Conservation (phyloP, 2,329 filamentous ascomycete genomes). For the Exophiala mesophila region DNA sequence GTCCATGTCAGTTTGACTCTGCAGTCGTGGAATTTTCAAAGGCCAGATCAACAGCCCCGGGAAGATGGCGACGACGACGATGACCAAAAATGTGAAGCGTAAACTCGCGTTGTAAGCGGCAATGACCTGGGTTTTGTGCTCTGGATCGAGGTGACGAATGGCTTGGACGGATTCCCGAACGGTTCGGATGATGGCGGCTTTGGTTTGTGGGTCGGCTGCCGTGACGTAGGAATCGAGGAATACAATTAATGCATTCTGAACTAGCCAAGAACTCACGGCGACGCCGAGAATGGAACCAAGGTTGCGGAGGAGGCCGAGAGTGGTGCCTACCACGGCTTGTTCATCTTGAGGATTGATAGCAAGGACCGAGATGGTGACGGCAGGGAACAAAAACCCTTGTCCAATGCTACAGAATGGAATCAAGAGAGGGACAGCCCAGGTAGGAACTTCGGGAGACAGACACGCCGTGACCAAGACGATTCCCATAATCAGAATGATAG, state of each 20-base stretch:
- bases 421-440: slow-evolving; percentile 39
- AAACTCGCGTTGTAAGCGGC: slow-evolving; percentile 22
- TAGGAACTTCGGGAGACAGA: slow-evolving; percentile 37
- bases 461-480: slow-evolving; percentile 30
- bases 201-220: slow-evolving; percentile 11
- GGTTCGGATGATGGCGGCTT: slow-evolving; percentile 19
- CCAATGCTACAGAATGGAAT: slow-evolving; percentile 38
- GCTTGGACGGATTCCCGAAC: slow-evolving; percentile 20
- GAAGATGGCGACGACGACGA: slow-evolving; percentile 12
- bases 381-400: slow-evolving; percentile 40
- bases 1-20: slow-evolving; percentile 15
- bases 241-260: slow-evolving; percentile 23
- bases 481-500: slow-evolving; percentile 35
- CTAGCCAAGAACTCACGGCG: slow-evolving; percentile 23
- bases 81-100: slow-evolving; percentile 18
- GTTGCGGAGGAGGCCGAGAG: slow-evolving; percentile 20
- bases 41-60: slow-evolving; percentile 17
- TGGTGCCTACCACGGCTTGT: slow-evolving; percentile 38
- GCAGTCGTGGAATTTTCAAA: slow-evolving; percentile 16
- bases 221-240: slow-evolving; percentile 18
- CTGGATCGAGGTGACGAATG: slow-evolving; percentile 16
- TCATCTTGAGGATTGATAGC: slow-evolving; percentile 41
- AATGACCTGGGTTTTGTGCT: slow-evolving; percentile 24
- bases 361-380: slow-evolving; percentile 38
- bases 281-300: slow-evolving; percentile 24